A percentile compares a stretch with the other conserved stretches of the same genome.
These are phyloP conservation scores for Ophiostoma angusticollis DNA, from an alignment of 2,329 filamentous ascomycete genomes.

Conservation along the genomic window DNA sequence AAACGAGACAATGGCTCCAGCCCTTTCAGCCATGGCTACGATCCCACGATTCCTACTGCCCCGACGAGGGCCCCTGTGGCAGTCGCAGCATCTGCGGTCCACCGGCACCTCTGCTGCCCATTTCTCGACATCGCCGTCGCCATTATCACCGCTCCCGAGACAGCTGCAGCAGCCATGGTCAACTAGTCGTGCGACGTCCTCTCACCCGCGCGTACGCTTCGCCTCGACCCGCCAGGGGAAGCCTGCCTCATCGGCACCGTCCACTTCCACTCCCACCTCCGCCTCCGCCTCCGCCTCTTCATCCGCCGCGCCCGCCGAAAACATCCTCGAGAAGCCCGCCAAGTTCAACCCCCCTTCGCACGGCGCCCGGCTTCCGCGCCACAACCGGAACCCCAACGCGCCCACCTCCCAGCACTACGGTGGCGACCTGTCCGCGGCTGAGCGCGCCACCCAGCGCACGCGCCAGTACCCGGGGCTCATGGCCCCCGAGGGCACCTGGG, in stretches of 20 bases:
- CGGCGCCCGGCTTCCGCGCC: constrained; percentile 51
- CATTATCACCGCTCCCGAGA: too few species aligned
- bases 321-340: constrained; percentile 69
- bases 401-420: constrained; percentile 58
- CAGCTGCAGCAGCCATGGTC: too few species aligned
- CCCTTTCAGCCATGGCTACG: constrained; percentile 24
- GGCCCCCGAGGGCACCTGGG: constrained; percentile 67
- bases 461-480: constrained; percentile 82
- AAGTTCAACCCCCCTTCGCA: constrained; percentile 91
- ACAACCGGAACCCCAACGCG: constrained; percentile 21
- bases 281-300: not conserved
- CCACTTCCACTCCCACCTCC: too few species aligned
- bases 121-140: too few species aligned
- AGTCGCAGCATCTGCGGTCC: too few species aligned
- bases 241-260: constrained; percentile 21
- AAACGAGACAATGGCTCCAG: not conserved
- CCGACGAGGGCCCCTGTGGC: constrained; percentile 45
- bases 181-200: too few species aligned
- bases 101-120: constrained; percentile 10
- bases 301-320: constrained; percentile 38
- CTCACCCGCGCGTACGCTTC: constrained; percentile 10
- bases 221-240: constrained; percentile 11
- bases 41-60: constrained; percentile 60
- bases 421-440: constrained; percentile 51
- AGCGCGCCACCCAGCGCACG: constrained; percentile 51